A percentile compares a stretch with the other conserved stretches of the same genome.
Conservation (phyloP, 2,329 filamentous ascomycete species). For the Aspergillus puulaauensis region DNA sequence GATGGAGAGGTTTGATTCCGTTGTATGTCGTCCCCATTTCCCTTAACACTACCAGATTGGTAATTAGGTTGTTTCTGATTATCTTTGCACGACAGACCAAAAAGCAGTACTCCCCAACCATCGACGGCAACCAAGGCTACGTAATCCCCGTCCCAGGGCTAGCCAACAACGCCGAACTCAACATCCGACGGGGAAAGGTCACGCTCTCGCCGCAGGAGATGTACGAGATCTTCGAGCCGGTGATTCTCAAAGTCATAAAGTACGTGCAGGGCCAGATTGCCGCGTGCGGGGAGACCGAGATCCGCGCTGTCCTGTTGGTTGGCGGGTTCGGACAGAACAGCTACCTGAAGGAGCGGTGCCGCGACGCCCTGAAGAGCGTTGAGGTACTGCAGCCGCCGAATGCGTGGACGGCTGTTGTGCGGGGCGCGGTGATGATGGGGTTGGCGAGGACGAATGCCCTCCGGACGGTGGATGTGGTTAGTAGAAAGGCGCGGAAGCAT, state of each 20-base stretch:
- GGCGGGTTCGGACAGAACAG: constrained; percentile 30
- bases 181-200: constrained; percentile 23
- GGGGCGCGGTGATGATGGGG: constrained; percentile 21
- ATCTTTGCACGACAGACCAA: background rate
- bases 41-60: background rate
- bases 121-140: constrained; percentile 15
- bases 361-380: constrained; percentile 14
- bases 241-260: constrained; percentile 18
- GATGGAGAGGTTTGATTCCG: constrained; percentile 24
- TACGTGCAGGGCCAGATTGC: constrained; percentile 38
- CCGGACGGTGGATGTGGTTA: constrained; percentile 13
- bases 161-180: constrained; percentile 15
- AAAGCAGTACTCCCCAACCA: constrained; percentile 25
- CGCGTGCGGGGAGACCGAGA: constrained; percentile 57
- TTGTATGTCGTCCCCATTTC: background rate
- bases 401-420: constrained; percentile 29
- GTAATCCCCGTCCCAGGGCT: constrained; percentile 26
- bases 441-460: constrained; percentile 9
- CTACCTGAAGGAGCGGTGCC: constrained; percentile 23
- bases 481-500: constrained; percentile 22
- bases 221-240: constrained; percentile 21
- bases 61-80: background rate
- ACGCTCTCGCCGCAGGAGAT: constrained; percentile 19
- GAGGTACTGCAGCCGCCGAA: constrained; percentile 22
- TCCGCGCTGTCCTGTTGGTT: constrained; percentile 35